Evolutionary conservation across 1,284 basidiomycete species (phyloP).

Genomic region (Rhodotorula glutinis): DNA sequence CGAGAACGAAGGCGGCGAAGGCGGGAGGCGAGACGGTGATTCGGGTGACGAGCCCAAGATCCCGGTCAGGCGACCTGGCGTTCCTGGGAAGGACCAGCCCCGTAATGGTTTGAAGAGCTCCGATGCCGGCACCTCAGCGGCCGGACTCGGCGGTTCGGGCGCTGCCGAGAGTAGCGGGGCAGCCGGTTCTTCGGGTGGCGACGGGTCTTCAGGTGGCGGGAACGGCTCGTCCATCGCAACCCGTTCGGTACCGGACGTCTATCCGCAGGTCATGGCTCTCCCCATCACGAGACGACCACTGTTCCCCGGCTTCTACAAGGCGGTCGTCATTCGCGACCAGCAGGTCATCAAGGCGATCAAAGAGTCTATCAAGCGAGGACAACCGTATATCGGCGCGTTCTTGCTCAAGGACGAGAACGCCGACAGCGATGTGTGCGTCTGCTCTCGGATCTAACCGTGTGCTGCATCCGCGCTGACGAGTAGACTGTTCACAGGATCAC

Average conservation of each 20-base stretch:
- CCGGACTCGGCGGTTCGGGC: slow-evolving; percentile 1
- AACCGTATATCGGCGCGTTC: slow-evolving; percentile 97
- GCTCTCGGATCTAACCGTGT: no score
- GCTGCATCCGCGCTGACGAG: no score
- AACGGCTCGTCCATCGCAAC: slow-evolving; percentile 18
- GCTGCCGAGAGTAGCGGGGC: background rate
- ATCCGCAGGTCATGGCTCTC: slow-evolving; percentile 91
- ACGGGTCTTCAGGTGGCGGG: background rate
- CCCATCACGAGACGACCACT: slow-evolving; percentile 94
- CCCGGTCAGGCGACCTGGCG: slow-evolving; percentile 10
- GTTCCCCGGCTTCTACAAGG: slow-evolving; percentile 98
- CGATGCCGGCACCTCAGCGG: background rate
- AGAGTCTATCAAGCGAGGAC: slow-evolving; percentile 93
- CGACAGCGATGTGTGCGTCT: slow-evolving; percentile 71
- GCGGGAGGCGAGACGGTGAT: slow-evolving; percentile 5
- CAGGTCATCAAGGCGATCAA: slow-evolving; percentile 91
- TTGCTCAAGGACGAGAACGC: slow-evolving; percentile 90
- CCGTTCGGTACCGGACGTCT: slow-evolving; percentile 48
- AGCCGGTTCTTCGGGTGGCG: background rate
- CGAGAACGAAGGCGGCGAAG: slow-evolving; percentile 9
- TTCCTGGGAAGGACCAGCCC: slow-evolving; percentile 12
- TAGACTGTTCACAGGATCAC: slow-evolving; percentile 57
- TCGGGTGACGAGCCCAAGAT: slow-evolving; percentile 6
- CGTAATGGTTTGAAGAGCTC: slow-evolving; percentile 7
- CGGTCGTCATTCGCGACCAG: slow-evolving; percentile 85